Percentiles rank a stretch among this genome's conserved stretches.
These are phyloP conservation scores for Psilocybe mexicana DNA, from an alignment of 1,284 basidiomycete genomes.

Conservation along the genomic window DNA sequence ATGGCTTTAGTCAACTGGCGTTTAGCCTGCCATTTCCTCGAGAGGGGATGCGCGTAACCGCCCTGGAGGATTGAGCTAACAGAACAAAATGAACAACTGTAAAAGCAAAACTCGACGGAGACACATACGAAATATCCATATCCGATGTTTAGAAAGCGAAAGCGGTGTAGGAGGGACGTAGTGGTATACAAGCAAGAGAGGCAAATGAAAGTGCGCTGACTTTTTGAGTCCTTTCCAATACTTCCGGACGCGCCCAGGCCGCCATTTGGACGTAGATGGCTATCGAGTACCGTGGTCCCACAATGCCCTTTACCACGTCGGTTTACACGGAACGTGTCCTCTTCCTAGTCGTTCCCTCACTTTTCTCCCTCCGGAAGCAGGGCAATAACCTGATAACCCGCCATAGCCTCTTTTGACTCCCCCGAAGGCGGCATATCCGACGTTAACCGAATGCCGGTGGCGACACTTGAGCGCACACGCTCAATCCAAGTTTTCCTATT, in stretches of 20 bases:
- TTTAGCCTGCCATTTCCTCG: constrained; percentile 82
- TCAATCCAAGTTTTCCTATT: background rate
- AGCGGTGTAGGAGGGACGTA: background rate
- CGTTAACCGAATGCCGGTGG: background rate
- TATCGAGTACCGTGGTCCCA: background rate
- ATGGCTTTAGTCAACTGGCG: constrained; percentile 82
- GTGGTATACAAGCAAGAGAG: constrained; percentile 8
- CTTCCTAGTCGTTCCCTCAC: constrained; percentile 13
- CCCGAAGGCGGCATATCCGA: background rate
- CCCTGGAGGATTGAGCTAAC: constrained; percentile 83
- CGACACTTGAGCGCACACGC: background rate
- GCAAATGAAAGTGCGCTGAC: constrained; percentile 5
- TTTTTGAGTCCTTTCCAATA: constrained; percentile 2
- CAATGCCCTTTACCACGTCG: background rate
- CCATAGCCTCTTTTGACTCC: background rate
- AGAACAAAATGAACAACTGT: background rate
- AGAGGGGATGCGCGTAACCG: constrained; percentile 88
- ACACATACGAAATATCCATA: constrained; percentile 47
- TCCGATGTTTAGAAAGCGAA: background rate
- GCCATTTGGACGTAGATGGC: background rate
- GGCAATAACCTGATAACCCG: constrained; percentile 4
- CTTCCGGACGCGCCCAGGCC: constrained; percentile 1
- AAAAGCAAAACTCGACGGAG: background rate
- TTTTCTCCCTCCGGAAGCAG: constrained; percentile 8
- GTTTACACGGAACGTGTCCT: constrained; percentile 22